Conservation (phyloP, 371 early-diverging fungal species). For the Mucor irregularis region DNA sequence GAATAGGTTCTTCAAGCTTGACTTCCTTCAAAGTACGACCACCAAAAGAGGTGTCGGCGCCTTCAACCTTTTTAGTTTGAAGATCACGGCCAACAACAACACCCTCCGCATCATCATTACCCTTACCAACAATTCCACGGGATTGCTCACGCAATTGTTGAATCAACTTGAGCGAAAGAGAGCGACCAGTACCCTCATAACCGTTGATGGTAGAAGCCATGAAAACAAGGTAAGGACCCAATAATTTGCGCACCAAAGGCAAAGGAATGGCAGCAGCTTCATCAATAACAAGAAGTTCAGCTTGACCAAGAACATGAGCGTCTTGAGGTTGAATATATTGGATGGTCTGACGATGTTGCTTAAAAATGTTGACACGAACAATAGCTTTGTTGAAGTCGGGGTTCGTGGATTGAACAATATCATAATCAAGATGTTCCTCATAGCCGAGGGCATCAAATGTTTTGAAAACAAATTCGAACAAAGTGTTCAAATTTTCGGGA, state of each 20-base stretch:
- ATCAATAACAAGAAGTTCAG: slow-evolving; percentile 98
- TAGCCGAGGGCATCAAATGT: slow-evolving; percentile 97
- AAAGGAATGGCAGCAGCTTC: slow-evolving; percentile 99
- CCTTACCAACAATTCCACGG: slow-evolving; percentile 69
- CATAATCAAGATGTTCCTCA: slow-evolving; percentile 97
- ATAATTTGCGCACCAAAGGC: slow-evolving; percentile 86
- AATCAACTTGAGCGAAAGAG: slow-evolving; percentile 94
- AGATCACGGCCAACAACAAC: slow-evolving; percentile 60
- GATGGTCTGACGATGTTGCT: slow-evolving; percentile 97
- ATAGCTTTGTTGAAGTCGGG: slow-evolving; percentile 94
- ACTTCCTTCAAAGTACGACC: slow-evolving; percentile 88
- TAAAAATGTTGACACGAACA: slow-evolving; percentile 94
- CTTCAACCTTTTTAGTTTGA: slow-evolving; percentile 44
- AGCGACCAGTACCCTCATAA: slow-evolving; percentile 99
- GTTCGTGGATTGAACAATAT: slow-evolving; percentile 94
- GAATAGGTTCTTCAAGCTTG: slow-evolving; percentile 93
- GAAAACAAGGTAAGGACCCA: slow-evolving; percentile 96
- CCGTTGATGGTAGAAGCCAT: slow-evolving; percentile 99
- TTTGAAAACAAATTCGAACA: slow-evolving; percentile 97
- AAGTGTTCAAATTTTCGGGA: slow-evolving; percentile 97
- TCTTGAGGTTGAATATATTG: slow-evolving; percentile 98
- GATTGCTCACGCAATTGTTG: slow-evolving; percentile 92
- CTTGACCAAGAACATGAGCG: slow-evolving; percentile 89
- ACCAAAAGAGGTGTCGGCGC: slow-evolving; percentile 51
- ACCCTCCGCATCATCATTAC: slow-evolving; percentile 46